Conservation (phyloP, 2,329 filamentous ascomycete genomes). For the Calonectria pseudoturangicola region DNA sequence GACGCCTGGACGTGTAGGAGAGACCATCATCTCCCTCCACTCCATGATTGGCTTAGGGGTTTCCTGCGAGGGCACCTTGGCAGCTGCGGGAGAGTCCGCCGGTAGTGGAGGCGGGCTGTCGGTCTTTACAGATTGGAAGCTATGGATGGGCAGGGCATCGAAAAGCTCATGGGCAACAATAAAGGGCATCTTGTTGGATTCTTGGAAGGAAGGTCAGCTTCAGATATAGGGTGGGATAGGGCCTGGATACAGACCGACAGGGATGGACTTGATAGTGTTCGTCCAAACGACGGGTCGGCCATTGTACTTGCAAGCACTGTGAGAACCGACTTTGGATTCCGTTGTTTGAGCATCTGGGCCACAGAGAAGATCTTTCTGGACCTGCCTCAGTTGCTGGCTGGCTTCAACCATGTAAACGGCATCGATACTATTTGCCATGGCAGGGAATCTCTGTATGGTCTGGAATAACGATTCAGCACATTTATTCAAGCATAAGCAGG, state of each 20-base stretch:
- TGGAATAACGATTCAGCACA: constrained; percentile 58
- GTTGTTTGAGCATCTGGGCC: constrained; percentile 80
- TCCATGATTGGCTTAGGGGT: constrained; percentile 69
- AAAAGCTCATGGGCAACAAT: constrained; percentile 99
- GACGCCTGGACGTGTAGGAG: constrained; percentile 75
- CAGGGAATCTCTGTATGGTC: constrained; percentile 90
- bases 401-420: constrained; percentile 96
- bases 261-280: constrained; percentile 90
- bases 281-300: constrained; percentile 89
- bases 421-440: constrained; percentile 85
- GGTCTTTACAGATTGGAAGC: constrained; percentile 84
- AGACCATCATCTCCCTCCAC: constrained; percentile 90
- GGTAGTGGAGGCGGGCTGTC: constrained; percentile 52
- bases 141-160: constrained; percentile 96
- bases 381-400: constrained; percentile 83
- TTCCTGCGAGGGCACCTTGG: constrained; percentile 59
- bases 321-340: constrained; percentile 83
- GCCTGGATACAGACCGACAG: constrained; percentile 71
- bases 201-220: constrained; percentile 59
- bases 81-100: constrained; percentile 60
- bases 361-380: constrained; percentile 89
- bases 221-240: background rate
- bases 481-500: no score
- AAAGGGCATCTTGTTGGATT: constrained; percentile 85
- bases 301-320: constrained; percentile 85